phyloP scores from a whole-genome alignment of 2,329 filamentous ascomycete genomes.

The Colletotrichum gloeosporioides region DNA sequence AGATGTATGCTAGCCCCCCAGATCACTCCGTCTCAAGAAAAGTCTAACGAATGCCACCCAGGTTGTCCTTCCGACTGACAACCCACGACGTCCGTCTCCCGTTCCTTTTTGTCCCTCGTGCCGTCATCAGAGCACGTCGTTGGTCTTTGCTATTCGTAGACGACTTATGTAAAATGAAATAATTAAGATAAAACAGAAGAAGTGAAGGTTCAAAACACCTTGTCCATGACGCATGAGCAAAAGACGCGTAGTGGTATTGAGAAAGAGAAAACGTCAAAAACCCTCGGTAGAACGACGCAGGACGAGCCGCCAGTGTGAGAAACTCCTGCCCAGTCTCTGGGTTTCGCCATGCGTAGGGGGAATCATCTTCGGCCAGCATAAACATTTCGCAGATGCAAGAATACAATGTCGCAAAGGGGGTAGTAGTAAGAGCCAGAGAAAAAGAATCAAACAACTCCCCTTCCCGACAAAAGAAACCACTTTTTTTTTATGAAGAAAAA shows the following conservation, averaged over 20 bases:
- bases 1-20: neutral
- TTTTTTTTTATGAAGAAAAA: slow-evolving; percentile 20
- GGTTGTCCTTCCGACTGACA: neutral
- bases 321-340: slow-evolving; percentile 20
- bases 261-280: neutral
- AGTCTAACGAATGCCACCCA: neutral
- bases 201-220: neutral
- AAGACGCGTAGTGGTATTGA: slow-evolving; percentile 18
- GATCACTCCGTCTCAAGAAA: neutral
- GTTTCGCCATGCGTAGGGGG: slow-evolving; percentile 22
- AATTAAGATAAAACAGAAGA: slow-evolving; percentile 10
- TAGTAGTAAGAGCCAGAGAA: slow-evolving; percentile 6
- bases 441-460: slow-evolving; percentile 1
- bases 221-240: neutral
- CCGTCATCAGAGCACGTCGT: slow-evolving; percentile 15
- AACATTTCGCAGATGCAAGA: slow-evolving; percentile 17
- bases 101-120: neutral
- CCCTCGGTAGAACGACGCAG: slow-evolving; percentile 4
- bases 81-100: neutral
- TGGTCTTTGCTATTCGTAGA: slow-evolving; percentile 11
- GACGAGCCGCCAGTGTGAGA: slow-evolving; percentile 14
- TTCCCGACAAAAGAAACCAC: neutral
- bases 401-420: slow-evolving; percentile 12
- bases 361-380: slow-evolving; percentile 19
- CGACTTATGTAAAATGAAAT: slow-evolving; percentile 1